Evolutionary conservation across 176 grass and related monocot genomes (phyloP), one percentile per base, ranked within the genome.

Genomic region (Metroxylon sagu): DNA sequence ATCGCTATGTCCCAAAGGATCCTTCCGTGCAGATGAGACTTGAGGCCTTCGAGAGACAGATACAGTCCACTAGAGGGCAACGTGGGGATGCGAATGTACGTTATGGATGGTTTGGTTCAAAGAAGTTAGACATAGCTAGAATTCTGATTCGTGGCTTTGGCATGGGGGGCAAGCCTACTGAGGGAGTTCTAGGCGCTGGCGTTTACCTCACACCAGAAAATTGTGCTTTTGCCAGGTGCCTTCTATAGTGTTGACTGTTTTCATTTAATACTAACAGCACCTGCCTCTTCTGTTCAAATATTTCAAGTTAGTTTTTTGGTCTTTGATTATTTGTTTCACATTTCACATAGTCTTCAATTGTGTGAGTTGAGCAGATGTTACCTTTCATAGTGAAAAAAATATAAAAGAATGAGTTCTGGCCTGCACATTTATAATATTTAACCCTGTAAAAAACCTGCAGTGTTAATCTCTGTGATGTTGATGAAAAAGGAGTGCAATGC

Each of bases 401-500:
- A 52, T 15, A n/a, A 52, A 52, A 17, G 7, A 29, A 27, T 60
- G 16, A 29, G 3, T 60, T 15, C 18, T 27, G 16, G 21, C 7
- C 12, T 29, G 8, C 4, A 28, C 25, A 27, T 52, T 68, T 19
- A 74, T 64, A 28, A 27, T 57, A 53, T 50, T 65, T 16, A 76
- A 60, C 71, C 1, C 62, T 51, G 26, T 3, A 26, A 83, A 68
- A 67, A 76, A 73, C 65, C 5, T 27, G 54, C 71, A 95, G 89
- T 30, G 82, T 89, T 2, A 86, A 83, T 77, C 79, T 80, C 75
- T 89, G 85, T 72, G 89, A 89, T 89, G 78, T 85, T 83, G 89
- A 95, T 62, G 76, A 85, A 85, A 95, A 95, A 82, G 85, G 82
- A 30, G 69, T 89, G 63, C 85, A 95, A 57, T 89, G 80, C 78